Percentiles rank a stretch among this genome's conserved stretches.
Conservation (phyloP, 768 basidiomycete genomes). For the Suillus subluteus region DNA sequence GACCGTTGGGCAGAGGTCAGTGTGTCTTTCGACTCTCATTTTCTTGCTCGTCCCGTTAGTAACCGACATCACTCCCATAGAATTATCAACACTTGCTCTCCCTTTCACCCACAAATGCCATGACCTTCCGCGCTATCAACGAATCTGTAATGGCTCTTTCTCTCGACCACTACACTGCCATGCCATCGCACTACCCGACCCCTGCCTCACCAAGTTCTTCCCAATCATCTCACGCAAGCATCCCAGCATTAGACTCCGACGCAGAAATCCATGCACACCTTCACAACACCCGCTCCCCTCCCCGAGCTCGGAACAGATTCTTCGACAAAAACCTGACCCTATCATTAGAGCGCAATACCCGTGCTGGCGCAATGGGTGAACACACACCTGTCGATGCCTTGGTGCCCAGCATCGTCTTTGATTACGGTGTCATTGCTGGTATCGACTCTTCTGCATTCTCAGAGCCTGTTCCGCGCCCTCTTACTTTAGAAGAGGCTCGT, state of each 20-base stretch:
- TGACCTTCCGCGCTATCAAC: constrained; percentile 64
- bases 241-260: constrained; percentile 25
- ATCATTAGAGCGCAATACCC: constrained; percentile 82
- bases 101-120: constrained; percentile 65
- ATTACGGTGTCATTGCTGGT: constrained; percentile 76
- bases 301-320: constrained; percentile 79
- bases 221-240: constrained; percentile 16
- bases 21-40: not conserved
- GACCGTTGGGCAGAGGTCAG: constrained; percentile 81
- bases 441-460: constrained; percentile 55
- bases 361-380: constrained; percentile 88
- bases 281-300: constrained; percentile 68
- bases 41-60: not conserved
- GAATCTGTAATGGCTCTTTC: constrained; percentile 80
- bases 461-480: constrained; percentile 13
- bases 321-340: constrained; percentile 87
- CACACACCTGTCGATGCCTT: constrained; percentile 91
- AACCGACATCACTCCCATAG: constrained; percentile 39
- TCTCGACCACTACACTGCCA: constrained; percentile 71
- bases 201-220: constrained; percentile 27
- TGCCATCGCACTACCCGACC: constrained; percentile 17
- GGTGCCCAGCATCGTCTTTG: constrained; percentile 83
- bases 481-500: constrained; percentile 5
- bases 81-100: constrained; percentile 72
- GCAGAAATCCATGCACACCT: constrained; percentile 71